phyloP scores from a whole-genome alignment of 179 eudicot species.

The Beta macrorhiza region DNA sequence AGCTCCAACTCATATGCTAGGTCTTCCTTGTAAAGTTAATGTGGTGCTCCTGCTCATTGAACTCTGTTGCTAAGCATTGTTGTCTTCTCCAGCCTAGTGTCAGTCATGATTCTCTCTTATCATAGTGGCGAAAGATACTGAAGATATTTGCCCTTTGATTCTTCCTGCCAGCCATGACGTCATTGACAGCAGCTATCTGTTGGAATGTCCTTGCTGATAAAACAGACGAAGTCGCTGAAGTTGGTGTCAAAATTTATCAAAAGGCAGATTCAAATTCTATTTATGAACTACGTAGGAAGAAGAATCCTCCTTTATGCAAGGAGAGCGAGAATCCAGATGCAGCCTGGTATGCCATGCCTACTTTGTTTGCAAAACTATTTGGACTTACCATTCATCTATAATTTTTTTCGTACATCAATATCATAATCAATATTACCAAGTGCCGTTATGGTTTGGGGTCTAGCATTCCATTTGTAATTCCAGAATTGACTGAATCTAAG shows the following conservation, averaged over 20 bases:
- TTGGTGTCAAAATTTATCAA: constrained; percentile 79
- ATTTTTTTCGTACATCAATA: neutral
- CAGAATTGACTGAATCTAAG: too few species aligned
- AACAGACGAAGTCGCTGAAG: constrained; percentile 80
- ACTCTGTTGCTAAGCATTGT: neutral
- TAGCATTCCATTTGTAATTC: too few species aligned
- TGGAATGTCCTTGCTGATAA: constrained; percentile 95
- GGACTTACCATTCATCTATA: neutral
- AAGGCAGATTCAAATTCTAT: constrained; percentile 84
- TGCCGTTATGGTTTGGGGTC: too few species aligned
- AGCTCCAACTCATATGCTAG: neutral
- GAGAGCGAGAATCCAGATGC: constrained; percentile 90
- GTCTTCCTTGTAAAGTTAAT: neutral
- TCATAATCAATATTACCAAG: neutral
- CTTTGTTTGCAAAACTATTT: constrained; percentile 9
- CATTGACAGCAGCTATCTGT: constrained; percentile 72
- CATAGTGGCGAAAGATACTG: neutral
- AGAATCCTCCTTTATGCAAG: constrained; percentile 79
- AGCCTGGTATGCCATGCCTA: constrained; percentile 67
- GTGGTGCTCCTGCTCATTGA: neutral
- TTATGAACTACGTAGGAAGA: constrained; percentile 75
- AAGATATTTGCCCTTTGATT: constrained; percentile 15
- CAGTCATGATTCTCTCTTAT: neutral
- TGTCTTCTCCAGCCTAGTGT: constrained; percentile 5
- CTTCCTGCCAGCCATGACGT: constrained; percentile 64